Evolutionary conservation across 2,329 filamentous ascomycete species (phyloP), one percentile per base, ranked within the genome.

Genomic region (Cercospora berteroae): DNA sequence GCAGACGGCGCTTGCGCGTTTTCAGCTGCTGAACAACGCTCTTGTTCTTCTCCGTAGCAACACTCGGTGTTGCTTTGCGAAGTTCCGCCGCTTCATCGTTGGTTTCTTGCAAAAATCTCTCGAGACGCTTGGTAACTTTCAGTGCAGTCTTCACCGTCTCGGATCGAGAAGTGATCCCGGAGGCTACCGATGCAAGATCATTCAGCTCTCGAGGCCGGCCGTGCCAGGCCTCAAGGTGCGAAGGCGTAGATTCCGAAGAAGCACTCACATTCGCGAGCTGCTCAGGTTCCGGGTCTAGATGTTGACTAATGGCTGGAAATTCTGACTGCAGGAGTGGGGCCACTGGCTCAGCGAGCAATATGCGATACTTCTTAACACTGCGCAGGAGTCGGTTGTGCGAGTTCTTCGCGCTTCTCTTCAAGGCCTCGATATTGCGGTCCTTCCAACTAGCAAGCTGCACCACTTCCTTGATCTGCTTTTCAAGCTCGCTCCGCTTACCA

Each of bases 391-490:
- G 97, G 74, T 90, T 88, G 76, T 99, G 95, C 20, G 94, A 97
- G 68, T 90, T 90, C 74, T 90, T 90, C 1, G 95, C 93, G 78
- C 94, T 98, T 76, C 97, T 93, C 71, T 90, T 88, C 16, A 99
- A 82, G 0, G 93, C 92, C 58, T 90, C 90, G 69, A 99, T 96
- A 75, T 98, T 99, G 23, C 92, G 97, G 73, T 99, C 95, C 78
- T 96, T 97, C 96, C 96, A 99, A 79, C 93, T 97, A 7, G 94
- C 93, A 73, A 99, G 83, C 62, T 96, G 88, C 16, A 99, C 86
- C n/a, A 97, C 89, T 73, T 98, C 92, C 77, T 91, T 94, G 85
- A 98, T 92, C 66, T 93, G 89, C 79, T 93, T 97, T 78, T 98
- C 94, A n/a, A 98, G 84, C 0, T 86, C 84, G 6, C 84, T 82